Evolutionary conservation across 2,329 filamentous ascomycete genomes (phyloP).

Genomic region (Diplodia corticola): DNA sequence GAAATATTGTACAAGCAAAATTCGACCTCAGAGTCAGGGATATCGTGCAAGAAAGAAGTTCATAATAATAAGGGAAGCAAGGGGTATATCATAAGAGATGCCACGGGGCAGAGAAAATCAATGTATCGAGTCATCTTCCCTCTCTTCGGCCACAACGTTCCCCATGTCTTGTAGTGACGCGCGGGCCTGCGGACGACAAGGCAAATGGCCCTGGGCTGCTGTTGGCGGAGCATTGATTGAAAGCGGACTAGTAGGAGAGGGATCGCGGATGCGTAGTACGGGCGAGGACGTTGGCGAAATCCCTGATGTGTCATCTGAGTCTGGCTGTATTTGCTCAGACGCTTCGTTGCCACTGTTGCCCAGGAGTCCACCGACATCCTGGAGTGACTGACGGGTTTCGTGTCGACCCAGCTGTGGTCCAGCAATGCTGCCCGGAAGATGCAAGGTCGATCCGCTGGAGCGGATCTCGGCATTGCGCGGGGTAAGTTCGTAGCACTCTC

Average conservation of each 20-base stretch:
- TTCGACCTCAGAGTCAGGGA: not conserved
- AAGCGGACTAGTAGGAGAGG: not conserved
- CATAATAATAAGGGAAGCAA: not conserved
- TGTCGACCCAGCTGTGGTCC: constrained; percentile 25
- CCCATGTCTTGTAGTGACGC: not conserved
- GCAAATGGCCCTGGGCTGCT: not conserved
- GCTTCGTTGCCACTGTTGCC: not conserved
- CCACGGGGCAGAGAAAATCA: not conserved
- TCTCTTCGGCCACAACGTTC: not conserved
- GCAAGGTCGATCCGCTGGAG: not conserved
- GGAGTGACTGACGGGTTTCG: constrained; percentile 1
- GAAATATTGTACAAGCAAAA: constrained; percentile 4
- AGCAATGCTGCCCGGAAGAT: not conserved
- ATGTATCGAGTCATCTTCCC: not conserved
- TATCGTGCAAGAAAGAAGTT: not conserved
- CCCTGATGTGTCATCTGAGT: not conserved
- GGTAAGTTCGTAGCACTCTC: constrained; percentile 18
- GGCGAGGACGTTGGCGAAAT: constrained; percentile 4
- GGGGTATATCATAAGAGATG: not conserved
- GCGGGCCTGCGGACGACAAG: not conserved
- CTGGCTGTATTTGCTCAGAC: not conserved
- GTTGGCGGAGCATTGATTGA: not conserved
- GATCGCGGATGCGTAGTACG: not conserved
- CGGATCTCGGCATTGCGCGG: constrained; percentile 12
- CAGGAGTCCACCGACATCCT: constrained; percentile 9